These are phyloP conservation scores for Camelina neglecta DNA, from an alignment of 345 rosid species.

Conservation along the genomic window DNA sequence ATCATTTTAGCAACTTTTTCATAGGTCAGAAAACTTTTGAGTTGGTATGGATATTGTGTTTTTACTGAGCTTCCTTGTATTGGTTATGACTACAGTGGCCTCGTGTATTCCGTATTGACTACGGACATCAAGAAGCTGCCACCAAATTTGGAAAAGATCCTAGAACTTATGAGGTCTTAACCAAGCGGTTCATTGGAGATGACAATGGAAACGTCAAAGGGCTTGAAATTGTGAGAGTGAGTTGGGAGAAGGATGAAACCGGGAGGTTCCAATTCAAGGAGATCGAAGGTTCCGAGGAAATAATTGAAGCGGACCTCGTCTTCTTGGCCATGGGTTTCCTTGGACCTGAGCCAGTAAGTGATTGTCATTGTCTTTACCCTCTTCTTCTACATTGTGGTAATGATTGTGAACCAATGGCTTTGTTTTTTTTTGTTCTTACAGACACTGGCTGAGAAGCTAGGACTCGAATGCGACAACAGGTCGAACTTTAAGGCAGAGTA, in stretches of 20 bases:
- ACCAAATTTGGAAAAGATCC: constrained; percentile 93
- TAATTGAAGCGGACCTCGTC: constrained; percentile 85
- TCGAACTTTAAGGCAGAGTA: constrained; percentile 95
- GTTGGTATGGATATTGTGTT: constrained; percentile 1
- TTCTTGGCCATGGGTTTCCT: constrained; percentile 98
- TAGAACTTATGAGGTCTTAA: constrained; percentile 85
- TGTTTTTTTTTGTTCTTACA: constrained; percentile 8
- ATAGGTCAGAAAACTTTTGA: background rate
- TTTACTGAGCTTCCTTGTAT: constrained; percentile 8
- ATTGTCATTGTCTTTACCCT: background rate
- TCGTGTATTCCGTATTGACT: constrained; percentile 87
- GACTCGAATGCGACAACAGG: constrained; percentile 77
- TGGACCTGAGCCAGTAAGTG: constrained; percentile 90
- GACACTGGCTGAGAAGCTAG: constrained; percentile 78
- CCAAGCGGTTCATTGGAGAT: constrained; percentile 90
- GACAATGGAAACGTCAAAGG: constrained; percentile 81
- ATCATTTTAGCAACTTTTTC: background rate
- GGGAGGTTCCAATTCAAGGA: constrained; percentile 90
- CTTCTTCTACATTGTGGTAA: background rate
- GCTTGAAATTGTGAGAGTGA: constrained; percentile 71
- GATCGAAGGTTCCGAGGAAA: constrained; percentile 83
- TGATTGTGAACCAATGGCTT: background rate
- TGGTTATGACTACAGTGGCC: constrained; percentile 76
- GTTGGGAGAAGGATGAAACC: constrained; percentile 89
- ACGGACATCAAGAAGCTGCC: constrained; percentile 95